Conservation (phyloP, 352 stramenopile genomes). For the Phytopythium helicoides region DNA sequence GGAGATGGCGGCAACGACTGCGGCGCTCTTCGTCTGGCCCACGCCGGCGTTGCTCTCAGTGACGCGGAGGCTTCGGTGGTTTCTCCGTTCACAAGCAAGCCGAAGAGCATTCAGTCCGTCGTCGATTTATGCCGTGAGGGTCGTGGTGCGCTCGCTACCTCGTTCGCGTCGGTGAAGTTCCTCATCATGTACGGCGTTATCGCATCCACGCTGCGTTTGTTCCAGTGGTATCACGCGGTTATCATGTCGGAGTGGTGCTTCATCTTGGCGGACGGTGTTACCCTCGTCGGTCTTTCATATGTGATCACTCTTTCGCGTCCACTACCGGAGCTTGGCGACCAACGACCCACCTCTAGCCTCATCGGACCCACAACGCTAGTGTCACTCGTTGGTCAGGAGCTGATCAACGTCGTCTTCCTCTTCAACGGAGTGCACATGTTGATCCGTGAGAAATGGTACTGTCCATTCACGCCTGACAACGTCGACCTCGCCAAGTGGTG, state of each 20-base stretch:
- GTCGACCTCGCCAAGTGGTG: slow-evolving; percentile 44
- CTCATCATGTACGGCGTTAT: slow-evolving; percentile 89
- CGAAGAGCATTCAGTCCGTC: slow-evolving; percentile 76
- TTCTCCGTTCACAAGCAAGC: slow-evolving; percentile 82
- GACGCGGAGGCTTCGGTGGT: slow-evolving; percentile 75
- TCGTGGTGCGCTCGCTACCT: slow-evolving; percentile 74
- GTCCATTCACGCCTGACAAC: slow-evolving; percentile 35
- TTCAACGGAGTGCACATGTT: slow-evolving; percentile 30
- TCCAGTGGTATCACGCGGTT: slow-evolving; percentile 62
- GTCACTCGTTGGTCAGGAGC: slow-evolving; percentile 43
- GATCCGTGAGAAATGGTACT: slow-evolving; percentile 32
- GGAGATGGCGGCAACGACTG: slow-evolving; percentile 79
- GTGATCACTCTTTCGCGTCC: slow-evolving; percentile 62
- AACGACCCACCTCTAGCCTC: slow-evolving; percentile 55
- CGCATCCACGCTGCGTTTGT: slow-evolving; percentile 51
- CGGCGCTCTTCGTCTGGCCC: slow-evolving; percentile 67
- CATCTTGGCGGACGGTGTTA: slow-evolving; percentile 62
- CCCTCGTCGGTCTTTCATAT: slow-evolving; percentile 63
- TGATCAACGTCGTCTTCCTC: slow-evolving; percentile 52
- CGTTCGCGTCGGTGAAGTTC: slow-evolving; percentile 82
- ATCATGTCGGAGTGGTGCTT: slow-evolving; percentile 71
- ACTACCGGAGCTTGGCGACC: slow-evolving; percentile 13
- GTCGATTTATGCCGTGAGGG: slow-evolving; percentile 81
- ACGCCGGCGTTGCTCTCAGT: slow-evolving; percentile 78
- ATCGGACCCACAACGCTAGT: slow-evolving; percentile 47